phyloP scores from a whole-genome alignment of 179 eudicot genomes.

The Actinidia arguta region DNA sequence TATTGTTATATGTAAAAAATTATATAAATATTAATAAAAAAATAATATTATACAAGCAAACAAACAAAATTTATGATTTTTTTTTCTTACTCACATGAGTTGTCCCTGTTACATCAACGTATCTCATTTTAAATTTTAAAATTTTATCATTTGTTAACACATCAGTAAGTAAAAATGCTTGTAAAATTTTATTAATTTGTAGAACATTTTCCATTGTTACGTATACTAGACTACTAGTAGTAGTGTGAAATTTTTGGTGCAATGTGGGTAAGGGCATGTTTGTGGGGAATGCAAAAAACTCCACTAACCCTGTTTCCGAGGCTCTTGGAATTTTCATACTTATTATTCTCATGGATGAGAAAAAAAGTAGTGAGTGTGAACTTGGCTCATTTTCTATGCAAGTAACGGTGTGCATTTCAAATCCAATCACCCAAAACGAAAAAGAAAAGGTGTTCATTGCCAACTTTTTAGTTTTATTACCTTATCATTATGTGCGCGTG shows the following conservation, averaged over 20 bases:
- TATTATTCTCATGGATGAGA: slow-evolving; percentile 21
- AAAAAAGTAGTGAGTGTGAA: slow-evolving; percentile 33
- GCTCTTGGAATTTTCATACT: slow-evolving; percentile 48
- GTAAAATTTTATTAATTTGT: no score
- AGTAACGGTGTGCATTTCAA: no score
- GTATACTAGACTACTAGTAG: neutral
- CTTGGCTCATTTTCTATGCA: neutral
- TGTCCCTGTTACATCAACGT: no score
- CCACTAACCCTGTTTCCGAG: slow-evolving; percentile 65
- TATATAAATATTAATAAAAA: no score
- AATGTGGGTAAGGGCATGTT: slow-evolving; percentile 56
- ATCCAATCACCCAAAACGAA: slow-evolving; percentile 21
- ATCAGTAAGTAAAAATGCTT: no score
- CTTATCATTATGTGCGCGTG: slow-evolving; percentile 38
- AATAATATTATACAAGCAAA: no score
- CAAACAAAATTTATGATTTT: no score
- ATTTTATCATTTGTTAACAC: no score
- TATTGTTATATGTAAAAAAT: no score
- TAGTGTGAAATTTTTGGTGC: slow-evolving; percentile 33
- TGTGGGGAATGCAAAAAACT: slow-evolving; percentile 53
- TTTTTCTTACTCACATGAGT: no score
- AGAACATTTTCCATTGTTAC: no score
- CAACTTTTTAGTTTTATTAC: slow-evolving; percentile 52
- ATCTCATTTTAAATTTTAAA: no score
- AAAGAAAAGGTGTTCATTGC: slow-evolving; percentile 31